Evolutionary conservation across 352 stramenopile species (phyloP).

Genomic region (Bremia lactucae): DNA sequence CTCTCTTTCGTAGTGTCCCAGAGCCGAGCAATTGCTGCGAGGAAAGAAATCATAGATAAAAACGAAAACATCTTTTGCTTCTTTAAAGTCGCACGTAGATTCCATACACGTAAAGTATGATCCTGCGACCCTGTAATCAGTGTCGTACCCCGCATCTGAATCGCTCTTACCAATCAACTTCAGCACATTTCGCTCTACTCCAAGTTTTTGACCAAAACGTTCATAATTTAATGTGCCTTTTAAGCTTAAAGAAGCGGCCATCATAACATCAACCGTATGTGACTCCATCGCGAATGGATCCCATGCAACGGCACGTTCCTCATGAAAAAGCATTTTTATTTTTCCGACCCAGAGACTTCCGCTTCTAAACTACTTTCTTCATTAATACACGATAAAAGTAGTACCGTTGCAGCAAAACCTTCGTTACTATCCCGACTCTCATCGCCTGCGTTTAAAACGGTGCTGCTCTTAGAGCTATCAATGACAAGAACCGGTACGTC

Average conservation of each 20-base stretch:
- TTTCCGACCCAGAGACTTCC: too few relatives aligned
- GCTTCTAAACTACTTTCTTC: too few relatives aligned
- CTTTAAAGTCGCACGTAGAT: conserved; percentile 46
- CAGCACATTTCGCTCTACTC: conserved; percentile 26
- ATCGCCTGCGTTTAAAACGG: not conserved
- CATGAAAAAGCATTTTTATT: conserved; percentile 26
- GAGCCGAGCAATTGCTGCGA: conserved; percentile 49
- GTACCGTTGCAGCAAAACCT: not conserved
- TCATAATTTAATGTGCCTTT: conserved; percentile 6
- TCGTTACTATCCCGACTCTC: not conserved
- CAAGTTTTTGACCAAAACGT: conserved; percentile 22
- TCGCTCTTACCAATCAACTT: conserved; percentile 33
- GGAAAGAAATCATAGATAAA: conserved; percentile 27
- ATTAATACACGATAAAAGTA: too few relatives aligned
- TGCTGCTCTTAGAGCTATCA: not conserved
- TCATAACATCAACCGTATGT: conserved; percentile 13
- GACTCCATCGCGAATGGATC: conserved; percentile 22
- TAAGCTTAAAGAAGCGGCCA: not conserved
- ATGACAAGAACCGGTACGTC: conserved; percentile 18
- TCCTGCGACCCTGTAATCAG: conserved; percentile 65
- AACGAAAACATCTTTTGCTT: conserved; percentile 58
- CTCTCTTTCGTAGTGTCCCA: conserved; percentile 63
- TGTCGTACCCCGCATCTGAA: conserved; percentile 48
- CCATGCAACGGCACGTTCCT: conserved; percentile 1
- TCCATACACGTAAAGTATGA: conserved; percentile 61